Conservation (phyloP, 345 rosid genomes). For the Carallia pectinifolia region DNA sequence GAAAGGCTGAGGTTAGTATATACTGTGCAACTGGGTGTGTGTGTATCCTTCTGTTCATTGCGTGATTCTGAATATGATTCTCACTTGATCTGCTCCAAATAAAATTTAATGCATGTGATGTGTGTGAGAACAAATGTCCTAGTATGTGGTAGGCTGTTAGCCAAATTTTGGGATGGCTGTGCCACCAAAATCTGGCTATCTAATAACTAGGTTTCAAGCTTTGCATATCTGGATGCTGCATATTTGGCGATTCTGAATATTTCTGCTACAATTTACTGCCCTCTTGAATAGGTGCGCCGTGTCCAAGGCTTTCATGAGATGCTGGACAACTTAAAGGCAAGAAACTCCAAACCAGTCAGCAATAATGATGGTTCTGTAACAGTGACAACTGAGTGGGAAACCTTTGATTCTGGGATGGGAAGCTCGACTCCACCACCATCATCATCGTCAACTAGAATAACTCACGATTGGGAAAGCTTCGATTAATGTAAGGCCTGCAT, state of each 20-base stretch:
- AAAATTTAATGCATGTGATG: neutral
- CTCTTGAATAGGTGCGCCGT: conserved; percentile 57
- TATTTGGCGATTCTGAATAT: neutral
- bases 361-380: conserved; percentile 41
- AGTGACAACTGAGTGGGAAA: conserved; percentile 74
- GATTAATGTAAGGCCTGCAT: conserved; percentile 36
- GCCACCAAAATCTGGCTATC: neutral
- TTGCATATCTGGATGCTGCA: conserved; percentile 4
- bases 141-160: neutral
- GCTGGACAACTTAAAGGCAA: conserved; percentile 66
- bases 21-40: neutral
- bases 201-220: neutral
- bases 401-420: conserved; percentile 66
- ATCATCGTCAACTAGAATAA: conserved; percentile 50
- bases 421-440: conserved; percentile 54
- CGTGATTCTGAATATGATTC: neutral
- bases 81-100: neutral
- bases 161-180: neutral
- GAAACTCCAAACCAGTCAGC: conserved; percentile 54
- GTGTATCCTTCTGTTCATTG: neutral
- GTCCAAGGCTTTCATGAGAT: conserved; percentile 66
- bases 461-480: conserved; percentile 73
- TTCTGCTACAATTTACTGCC: conserved; percentile 2
- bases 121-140: neutral
- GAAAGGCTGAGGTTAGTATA: conserved; percentile 82